Base-by-base conservation (phyloP, 116 monocot species). In the Posidonia oceanica region DNA sequence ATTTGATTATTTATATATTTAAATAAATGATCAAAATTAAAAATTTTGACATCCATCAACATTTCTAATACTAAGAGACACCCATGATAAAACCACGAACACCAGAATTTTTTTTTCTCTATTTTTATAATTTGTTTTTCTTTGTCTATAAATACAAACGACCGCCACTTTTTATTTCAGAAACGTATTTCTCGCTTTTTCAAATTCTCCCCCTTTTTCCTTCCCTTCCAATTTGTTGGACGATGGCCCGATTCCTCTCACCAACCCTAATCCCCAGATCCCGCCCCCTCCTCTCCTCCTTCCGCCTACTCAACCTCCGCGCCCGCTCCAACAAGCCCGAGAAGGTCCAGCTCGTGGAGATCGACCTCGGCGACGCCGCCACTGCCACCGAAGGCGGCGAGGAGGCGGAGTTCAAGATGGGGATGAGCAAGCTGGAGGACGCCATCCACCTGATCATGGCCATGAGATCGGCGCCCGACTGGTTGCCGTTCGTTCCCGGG, bases 401-500 rank as follows among this genome's bases (percentile, higher is more conserved):
- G 48, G 59, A 41, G 61, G 61, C 59, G 18, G 22, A 73, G 14
- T 39, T 53, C 73, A 52, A 14, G 14, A 40, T 14, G 70, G 70
- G 57, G 20, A 20, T 61, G 71, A 40, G 61, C 12, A 60, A 69
- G 59, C 73, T 83, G 21, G 79, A 83, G 69, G 83, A 83, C 20
- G 79, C 73, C 37, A 70, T 83, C 56, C 72, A 83, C 59, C 39
- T 72, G 38, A 79, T 83, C 54, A 66, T 74, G 57, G 79, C 72
- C 37, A 75, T 58, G 21, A 52, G 72, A 22, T 60, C 83, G 12
- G 83, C 76, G 2, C 83, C 83, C 7, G 75, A 64, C 37, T 83
- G 83, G 83, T 69, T 83, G 36, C 83, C 83, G 4, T 83, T 83
- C 54, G 16, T 63, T 39, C 83, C 83, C 3, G 83, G 83, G 16